Evolutionary conservation across 73 alveolate species (phyloP), one percentile per base, ranked within the genome.

Genomic region (Paramecium pentaurelia): DNA sequence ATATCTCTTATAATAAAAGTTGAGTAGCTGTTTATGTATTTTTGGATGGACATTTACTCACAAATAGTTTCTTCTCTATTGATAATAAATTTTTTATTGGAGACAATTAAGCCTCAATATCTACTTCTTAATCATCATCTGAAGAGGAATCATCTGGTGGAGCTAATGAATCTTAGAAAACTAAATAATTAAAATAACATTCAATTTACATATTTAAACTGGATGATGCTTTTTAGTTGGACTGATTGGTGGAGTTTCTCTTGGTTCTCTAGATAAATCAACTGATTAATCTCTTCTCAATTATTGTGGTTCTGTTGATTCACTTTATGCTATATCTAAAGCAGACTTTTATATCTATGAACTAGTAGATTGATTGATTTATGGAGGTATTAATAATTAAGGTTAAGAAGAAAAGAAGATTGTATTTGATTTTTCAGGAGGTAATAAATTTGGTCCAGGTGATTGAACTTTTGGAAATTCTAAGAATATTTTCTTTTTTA

Each of bases 11-110:
- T 28, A 80, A 45, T 44, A 80, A 3, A 10, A 49, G 47, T 44
- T 25, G 25, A 10, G 91, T 80, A 5, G 91, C 77, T 10, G 34
- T 47, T 80, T 80, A 22, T 6, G 91, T 44, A 9, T 40, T 80
- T 25, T 80, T 80, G 32, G 77, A 42, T 80, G 91, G 47, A 25
- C 73, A 80, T 80, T 44, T 80, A 45, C 27, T 80, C 3, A 80
- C 44, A 47, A 80, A 80, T 40, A 80, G 38, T 80, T 80, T 80
- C 77, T 80, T 80, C 30, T 80, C 91, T 25, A 80, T 80, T 4
- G 91, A 42, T 12, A 80, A 36, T 10, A 80, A 16, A 27, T 80
- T 80, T 37, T 80, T 80, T 0, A 80, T 47, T 1, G 91, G 91
- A 25, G 47, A 32, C 20, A 80, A 42, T 20, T 80, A 8, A 32